A percentile compares a stretch with the other conserved stretches of the same genome.
These are phyloP conservation scores for Paspalum vaginatum DNA, from an alignment of 176 grass and related monocot genomes.

Conservation along the genomic window DNA sequence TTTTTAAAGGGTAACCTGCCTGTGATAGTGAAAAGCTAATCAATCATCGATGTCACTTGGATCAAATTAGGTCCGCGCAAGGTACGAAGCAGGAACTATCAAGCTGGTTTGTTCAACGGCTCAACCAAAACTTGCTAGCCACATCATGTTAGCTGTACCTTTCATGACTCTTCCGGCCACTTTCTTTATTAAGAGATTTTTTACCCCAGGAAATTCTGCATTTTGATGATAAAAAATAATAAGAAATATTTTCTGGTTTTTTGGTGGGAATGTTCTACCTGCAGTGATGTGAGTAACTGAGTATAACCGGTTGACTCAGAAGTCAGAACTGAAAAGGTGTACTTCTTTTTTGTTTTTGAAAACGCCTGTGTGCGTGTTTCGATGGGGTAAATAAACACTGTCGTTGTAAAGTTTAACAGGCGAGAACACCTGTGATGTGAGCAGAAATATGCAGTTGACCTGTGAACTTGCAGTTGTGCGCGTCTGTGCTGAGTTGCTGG, in stretches of 20 bases:
- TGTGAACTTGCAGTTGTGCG: neutral
- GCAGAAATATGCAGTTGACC: too few relatives aligned
- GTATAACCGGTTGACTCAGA: neutral
- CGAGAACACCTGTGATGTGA: too few relatives aligned
- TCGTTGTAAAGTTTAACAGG: neutral
- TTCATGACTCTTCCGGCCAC: neutral
- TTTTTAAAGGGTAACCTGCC: neutral
- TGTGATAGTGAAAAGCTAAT: slow-evolving; percentile 24
- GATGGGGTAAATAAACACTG: neutral
- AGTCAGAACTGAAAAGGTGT: neutral
- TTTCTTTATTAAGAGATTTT: neutral
- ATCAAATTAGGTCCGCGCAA: neutral
- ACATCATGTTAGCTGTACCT: slow-evolving; percentile 18
- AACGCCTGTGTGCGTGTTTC: neutral
- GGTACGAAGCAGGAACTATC: slow-evolving; percentile 2
- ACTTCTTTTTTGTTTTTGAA: neutral
- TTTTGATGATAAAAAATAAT: neutral
- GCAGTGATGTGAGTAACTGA: neutral
- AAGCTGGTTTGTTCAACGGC: slow-evolving; percentile 41
- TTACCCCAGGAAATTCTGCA: neutral
- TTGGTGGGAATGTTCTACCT: neutral
- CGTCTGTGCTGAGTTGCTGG: neutral
- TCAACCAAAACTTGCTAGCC: slow-evolving; percentile 36
- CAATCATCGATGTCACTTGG: neutral
- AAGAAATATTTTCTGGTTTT: neutral